These are phyloP conservation scores for Melanogaster broomeanus DNA, from an alignment of 768 basidiomycete species.

Conservation along the genomic window DNA sequence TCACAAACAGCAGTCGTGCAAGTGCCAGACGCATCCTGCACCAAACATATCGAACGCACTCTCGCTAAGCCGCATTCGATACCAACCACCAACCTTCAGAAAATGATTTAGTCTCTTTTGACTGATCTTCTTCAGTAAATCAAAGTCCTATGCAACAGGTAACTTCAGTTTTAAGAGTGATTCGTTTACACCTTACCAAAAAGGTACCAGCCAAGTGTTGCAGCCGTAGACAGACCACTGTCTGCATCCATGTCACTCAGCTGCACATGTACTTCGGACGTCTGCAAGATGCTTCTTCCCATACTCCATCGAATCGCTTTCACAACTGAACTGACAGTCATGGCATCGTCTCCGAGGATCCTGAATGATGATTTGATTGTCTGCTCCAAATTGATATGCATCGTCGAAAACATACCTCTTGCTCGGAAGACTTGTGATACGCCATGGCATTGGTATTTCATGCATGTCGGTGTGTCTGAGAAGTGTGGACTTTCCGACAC, in stretches of 20 bases:
- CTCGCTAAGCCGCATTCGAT: not conserved
- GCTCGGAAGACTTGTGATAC: slow-evolving; percentile 97
- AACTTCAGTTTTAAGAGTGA: not conserved
- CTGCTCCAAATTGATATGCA: not conserved
- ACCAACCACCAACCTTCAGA: slow-evolving; percentile 92
- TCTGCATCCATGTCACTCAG: slow-evolving; percentile 99
- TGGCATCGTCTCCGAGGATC: slow-evolving; percentile 93
- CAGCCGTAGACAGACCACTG: slow-evolving; percentile 93
- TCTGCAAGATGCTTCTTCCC: slow-evolving; percentile 80
- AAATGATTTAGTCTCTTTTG: slow-evolving; percentile 79
- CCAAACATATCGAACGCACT: slow-evolving; percentile 76
- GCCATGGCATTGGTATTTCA: slow-evolving; percentile 91
- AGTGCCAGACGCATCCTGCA: no score
- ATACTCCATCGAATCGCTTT: slow-evolving; percentile 85
- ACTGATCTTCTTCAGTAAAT: slow-evolving; percentile 87
- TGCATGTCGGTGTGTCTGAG: slow-evolving; percentile 93
- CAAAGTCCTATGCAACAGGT: slow-evolving; percentile 67
- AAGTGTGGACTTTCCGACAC: slow-evolving; percentile 97
- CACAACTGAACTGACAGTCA: slow-evolving; percentile 89
- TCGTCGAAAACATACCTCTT: slow-evolving; percentile 62
- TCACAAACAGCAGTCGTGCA: slow-evolving; percentile 94
- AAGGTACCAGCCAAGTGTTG: slow-evolving; percentile 80
- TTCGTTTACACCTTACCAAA: not conserved
- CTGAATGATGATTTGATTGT: slow-evolving; percentile 25
- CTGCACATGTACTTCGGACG: slow-evolving; percentile 83